phyloP scores from a whole-genome alignment of 805 yeast genomes.

The Yarrowia keelungensis region DNA sequence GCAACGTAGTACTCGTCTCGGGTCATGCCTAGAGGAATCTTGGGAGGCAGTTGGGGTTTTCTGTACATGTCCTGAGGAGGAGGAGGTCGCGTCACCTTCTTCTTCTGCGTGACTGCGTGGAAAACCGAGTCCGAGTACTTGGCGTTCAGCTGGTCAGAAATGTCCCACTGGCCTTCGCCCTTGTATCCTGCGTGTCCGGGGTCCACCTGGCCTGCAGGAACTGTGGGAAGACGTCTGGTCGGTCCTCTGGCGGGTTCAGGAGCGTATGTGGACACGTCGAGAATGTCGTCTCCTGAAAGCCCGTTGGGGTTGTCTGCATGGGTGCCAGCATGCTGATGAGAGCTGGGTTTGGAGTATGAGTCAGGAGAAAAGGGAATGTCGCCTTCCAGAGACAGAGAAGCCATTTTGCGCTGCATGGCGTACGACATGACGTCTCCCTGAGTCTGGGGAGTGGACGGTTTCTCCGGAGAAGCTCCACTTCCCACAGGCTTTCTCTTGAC shows the following conservation, averaged over 20 bases:
- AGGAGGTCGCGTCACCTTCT: constrained; percentile 14
- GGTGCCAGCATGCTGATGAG: background rate
- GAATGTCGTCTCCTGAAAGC: constrained; percentile 40
- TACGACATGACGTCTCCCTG: constrained; percentile 22
- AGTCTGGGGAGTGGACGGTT: background rate
- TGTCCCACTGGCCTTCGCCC: constrained; percentile 47
- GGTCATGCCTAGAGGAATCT: constrained; percentile 46
- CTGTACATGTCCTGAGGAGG: constrained; percentile 38
- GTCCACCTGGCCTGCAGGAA: constrained; percentile 43
- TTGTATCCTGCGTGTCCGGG: constrained; percentile 44
- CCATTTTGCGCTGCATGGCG: constrained; percentile 34
- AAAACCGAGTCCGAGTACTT: constrained; percentile 51
- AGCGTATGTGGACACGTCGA: constrained; percentile 44
- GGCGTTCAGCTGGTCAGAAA: constrained; percentile 49
- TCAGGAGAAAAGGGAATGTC: constrained; percentile 44
- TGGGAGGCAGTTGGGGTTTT: constrained; percentile 44
- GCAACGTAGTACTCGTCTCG: constrained; percentile 43
- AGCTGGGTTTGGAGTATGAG: constrained; percentile 39
- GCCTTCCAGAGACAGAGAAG: constrained; percentile 19
- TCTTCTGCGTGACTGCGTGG: constrained; percentile 41
- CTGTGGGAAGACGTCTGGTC: constrained; percentile 38
- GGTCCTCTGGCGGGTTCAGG: constrained; percentile 44
- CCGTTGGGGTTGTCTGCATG: constrained; percentile 19
- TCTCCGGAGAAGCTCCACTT: constrained; percentile 20
- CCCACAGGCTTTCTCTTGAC: constrained; percentile 35